A percentile compares a stretch with the other conserved stretches of the same genome.
phyloP scores from a whole-genome alignment of 75 land plant species.

The Cupressus sempervirens region DNA sequence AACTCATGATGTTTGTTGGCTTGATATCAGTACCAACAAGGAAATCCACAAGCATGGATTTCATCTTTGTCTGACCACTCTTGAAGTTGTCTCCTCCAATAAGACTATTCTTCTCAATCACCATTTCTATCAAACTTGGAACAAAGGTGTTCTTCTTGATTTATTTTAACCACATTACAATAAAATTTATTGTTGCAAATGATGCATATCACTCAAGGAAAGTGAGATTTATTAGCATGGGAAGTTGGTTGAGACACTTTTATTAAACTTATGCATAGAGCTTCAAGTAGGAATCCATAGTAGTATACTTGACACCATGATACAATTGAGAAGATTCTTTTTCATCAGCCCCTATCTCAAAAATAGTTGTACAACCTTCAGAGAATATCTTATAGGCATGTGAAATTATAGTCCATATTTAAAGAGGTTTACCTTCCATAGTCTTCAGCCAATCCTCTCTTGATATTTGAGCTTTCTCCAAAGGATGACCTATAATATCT shows the following conservation, averaged over 20 bases:
- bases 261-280: conserved; percentile 21
- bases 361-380: conserved; percentile 20
- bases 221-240: no score
- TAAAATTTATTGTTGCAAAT: background rate
- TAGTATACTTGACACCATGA: conserved; percentile 33
- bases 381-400: conserved; percentile 17
- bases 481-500: conserved; percentile 22
- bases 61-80: conserved; percentile 99
- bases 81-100: conserved; percentile 99
- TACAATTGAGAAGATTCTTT: conserved; percentile 31
- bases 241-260: background rate
- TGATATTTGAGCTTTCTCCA: conserved; percentile 28
- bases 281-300: conserved; percentile 24
- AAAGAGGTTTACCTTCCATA: conserved; percentile 22
- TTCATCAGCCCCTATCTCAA: conserved; percentile 27
- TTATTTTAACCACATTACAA: background rate
- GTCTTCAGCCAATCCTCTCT: conserved; percentile 22
- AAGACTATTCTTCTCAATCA: conserved; percentile 64
- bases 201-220: background rate
- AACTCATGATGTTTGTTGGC: no score
- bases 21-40: conserved; percentile 98
- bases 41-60: conserved; percentile 94
- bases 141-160: no score
- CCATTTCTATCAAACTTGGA: conserved; percentile 85
- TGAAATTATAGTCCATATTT: conserved; percentile 2